Conservation (phyloP, 495 filamentous ascomycete genomes). For the Penicillium riverlandense region DNA sequence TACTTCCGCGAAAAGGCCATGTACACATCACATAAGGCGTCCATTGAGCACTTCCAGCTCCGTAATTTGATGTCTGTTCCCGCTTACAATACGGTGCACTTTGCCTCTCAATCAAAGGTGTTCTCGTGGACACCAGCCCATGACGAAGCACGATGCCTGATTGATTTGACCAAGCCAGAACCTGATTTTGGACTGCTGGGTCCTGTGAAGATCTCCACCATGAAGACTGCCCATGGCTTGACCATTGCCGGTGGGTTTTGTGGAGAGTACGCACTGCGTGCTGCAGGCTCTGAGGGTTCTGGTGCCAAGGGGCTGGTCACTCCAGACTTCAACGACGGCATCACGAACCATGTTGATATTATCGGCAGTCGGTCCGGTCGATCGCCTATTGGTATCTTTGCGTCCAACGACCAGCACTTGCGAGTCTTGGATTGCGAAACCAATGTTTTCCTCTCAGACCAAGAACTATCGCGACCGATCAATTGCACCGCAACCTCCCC, state of each 20-base stretch:
- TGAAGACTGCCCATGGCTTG: conserved; percentile 58
- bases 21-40: conserved; percentile 56
- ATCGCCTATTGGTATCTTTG: conserved; percentile 64
- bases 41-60: conserved; percentile 79
- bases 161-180: conserved; percentile 52
- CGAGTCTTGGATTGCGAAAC: conserved; percentile 68
- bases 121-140: conserved; percentile 34
- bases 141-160: conserved; percentile 39
- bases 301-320: conserved; percentile 51
- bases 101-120: conserved; percentile 56
- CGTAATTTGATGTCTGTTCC: conserved; percentile 73
- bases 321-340: conserved; percentile 48
- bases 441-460: conserved; percentile 54
- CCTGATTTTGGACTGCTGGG: conserved; percentile 31
- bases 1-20: conserved; percentile 69
- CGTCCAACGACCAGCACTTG: conserved; percentile 74
- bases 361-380: conserved; percentile 51
- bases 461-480: conserved; percentile 58
- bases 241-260: conserved; percentile 74
- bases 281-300: conserved; percentile 48
- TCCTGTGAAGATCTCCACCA: conserved; percentile 57
- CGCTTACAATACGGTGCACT: conserved; percentile 70
- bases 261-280: conserved; percentile 71
- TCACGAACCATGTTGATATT: conserved; percentile 82
- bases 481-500: conserved; percentile 83